phyloP scores from a whole-genome alignment of 345 rosid species.

The Eucalyptus pauciflora region DNA sequence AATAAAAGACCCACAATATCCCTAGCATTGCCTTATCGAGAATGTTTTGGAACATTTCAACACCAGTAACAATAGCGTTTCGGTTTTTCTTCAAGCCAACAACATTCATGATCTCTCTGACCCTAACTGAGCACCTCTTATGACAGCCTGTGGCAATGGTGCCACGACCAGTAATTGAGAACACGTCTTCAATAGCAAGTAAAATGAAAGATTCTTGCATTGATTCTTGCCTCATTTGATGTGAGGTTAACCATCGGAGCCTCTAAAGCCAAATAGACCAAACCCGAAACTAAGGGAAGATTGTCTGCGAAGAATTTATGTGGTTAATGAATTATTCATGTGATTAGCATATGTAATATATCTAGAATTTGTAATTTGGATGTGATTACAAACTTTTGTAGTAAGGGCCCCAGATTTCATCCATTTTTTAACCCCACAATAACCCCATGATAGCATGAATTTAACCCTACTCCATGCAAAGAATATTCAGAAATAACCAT shows the following conservation, averaged over 20 bases:
- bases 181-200: slow-evolving; percentile 83
- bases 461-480: background rate
- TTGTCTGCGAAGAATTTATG: slow-evolving; percentile 86
- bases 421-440: background rate
- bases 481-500: background rate
- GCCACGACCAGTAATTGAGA: slow-evolving; percentile 90
- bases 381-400: background rate
- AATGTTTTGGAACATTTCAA: slow-evolving; percentile 91
- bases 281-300: slow-evolving; percentile 49
- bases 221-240: slow-evolving; percentile 66
- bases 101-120: slow-evolving; percentile 64
- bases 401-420: background rate
- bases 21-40: slow-evolving; percentile 81
- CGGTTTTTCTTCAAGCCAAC: slow-evolving; percentile 78
- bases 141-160: slow-evolving; percentile 90
- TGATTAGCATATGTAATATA: background rate
- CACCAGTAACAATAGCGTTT: slow-evolving; percentile 62
- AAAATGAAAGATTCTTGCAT: slow-evolving; percentile 85
- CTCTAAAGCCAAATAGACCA: slow-evolving; percentile 76
- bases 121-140: slow-evolving; percentile 57
- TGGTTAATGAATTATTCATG: background rate
- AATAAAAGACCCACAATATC: slow-evolving; percentile 90
- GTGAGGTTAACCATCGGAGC: slow-evolving; percentile 60
- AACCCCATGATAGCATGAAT: background rate
- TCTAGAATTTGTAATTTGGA: background rate